Percentiles rank a stretch among this genome's conserved stretches.
Conservation (phyloP, 2,329 filamentous ascomycete species). For the Cordyceps javanica region DNA sequence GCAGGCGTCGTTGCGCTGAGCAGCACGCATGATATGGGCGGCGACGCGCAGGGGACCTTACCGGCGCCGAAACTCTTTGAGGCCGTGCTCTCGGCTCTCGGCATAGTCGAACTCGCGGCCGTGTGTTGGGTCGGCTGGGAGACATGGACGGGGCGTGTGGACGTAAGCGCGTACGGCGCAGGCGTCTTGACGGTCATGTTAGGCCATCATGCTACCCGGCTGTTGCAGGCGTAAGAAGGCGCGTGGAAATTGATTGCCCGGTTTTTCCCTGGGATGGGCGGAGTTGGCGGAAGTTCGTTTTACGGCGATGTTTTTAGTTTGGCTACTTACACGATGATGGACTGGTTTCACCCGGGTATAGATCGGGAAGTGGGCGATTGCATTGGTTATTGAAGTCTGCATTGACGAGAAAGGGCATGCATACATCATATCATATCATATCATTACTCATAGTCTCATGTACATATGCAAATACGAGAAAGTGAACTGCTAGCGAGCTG, state of each 20-base stretch:
- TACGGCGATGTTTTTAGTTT: not conserved
- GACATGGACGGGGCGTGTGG: conserved; percentile 22
- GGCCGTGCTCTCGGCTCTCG: conserved; percentile 23
- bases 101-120: conserved; percentile 26
- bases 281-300: not conserved
- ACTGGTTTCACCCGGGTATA: not conserved
- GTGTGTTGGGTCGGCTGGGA: conserved; percentile 29
- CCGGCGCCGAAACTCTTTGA: conserved; percentile 18
- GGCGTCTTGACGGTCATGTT: conserved; percentile 26
- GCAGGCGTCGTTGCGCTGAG: conserved; percentile 26
- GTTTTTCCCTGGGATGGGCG: not conserved
- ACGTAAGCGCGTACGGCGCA: conserved; percentile 22
- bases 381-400: not conserved
- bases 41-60: conserved; percentile 10
- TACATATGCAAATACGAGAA: not conserved
- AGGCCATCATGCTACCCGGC: conserved; percentile 25
- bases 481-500: not conserved
- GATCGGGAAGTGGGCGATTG: not conserved
- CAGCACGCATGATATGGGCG: conserved; percentile 22
- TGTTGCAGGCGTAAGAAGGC: not conserved
- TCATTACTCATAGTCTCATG: too few relatives aligned
- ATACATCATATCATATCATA: not conserved
- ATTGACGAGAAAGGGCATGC: not conserved
- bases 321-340: not conserved
- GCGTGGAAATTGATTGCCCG: not conserved